Evolutionary conservation across 805 yeast species (phyloP), one percentile per base, ranked within the genome.

Genomic region (Zygotorulaspora sp.): DNA sequence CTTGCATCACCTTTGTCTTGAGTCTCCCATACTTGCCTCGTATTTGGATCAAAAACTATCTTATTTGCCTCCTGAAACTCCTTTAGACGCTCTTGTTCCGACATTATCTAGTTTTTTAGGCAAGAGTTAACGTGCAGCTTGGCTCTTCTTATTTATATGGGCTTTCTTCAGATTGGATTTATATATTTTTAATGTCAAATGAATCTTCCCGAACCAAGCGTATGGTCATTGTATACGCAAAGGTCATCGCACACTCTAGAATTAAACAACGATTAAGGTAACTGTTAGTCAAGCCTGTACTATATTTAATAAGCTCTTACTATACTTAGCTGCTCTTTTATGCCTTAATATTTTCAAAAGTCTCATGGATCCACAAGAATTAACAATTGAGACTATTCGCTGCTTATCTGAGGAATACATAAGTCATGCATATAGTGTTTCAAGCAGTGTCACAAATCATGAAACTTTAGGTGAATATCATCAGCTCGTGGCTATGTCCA

Each of bases 1-100:
- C 38, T 28, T 10, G 21, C 37, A 13, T 40, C 50, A 15, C 41
- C 38, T 35, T 45, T 48, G 18, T 48, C 50, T 36, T 57, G 62
- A 11, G 34, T 50, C 33, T 62, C 65, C 66, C 66, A 62, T 7
- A 62, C 65, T 35, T 61, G 62, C 42, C 65, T 53, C 25, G 66
- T 59, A 32, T 55, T 60, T 13, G 64, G 60, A 34, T 59, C 63
- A 41, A 62, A 62, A 3, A 62, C 58, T 18, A 60, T 54, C 44
- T 55, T 57, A 32, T 62, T 62, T 12, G 59, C 59, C 40, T 60
- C 55, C 37, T 59, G 55, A 38, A 62, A 62, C 23, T 61, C 62
- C 34, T 57, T 53, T 29, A 62, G 36, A 33, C 64, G 55, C 30
- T 47, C 49, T 27, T 58, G 57, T 12, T 61, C 65, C 29, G 60